phyloP scores from a whole-genome alignment of 2,329 filamentous ascomycete species.

The Beauveria sp. region DNA sequence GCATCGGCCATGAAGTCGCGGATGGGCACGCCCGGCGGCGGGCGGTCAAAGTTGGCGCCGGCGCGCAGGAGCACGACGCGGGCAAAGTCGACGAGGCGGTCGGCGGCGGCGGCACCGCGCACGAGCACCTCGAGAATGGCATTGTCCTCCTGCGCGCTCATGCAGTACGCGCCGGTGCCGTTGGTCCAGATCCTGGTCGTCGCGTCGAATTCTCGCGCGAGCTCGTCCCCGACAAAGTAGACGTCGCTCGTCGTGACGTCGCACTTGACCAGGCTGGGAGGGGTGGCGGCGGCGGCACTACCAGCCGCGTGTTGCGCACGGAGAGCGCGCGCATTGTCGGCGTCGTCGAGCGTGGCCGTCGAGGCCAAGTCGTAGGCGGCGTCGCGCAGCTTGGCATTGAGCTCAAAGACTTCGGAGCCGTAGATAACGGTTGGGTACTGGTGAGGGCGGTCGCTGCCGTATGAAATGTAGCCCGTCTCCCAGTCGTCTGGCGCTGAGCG shows the following conservation, averaged over 20 bases:
- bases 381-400: constrained; percentile 51
- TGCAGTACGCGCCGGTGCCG: constrained; percentile 59
- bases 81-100: constrained; percentile 54
- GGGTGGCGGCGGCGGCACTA: constrained; percentile 29
- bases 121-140: constrained; percentile 59
- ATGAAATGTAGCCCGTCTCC: constrained; percentile 61
- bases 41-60: constrained; percentile 64
- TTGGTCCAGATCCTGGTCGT: constrained; percentile 59
- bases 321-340: constrained; percentile 35
- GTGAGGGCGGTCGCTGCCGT: constrained; percentile 46
- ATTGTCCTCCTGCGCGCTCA: constrained; percentile 67
- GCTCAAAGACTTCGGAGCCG: constrained; percentile 63
- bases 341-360: constrained; percentile 39
- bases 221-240: constrained; percentile 57
- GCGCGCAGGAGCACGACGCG: constrained; percentile 63
- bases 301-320: constrained; percentile 40
- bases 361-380: constrained; percentile 43
- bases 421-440: constrained; percentile 54
- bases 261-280: constrained; percentile 54
- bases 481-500: constrained; percentile 60
- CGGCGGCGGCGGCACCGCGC: constrained; percentile 47
- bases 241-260: constrained; percentile 65
- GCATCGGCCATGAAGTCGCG: constrained; percentile 49
- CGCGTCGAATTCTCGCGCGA: constrained; percentile 58
- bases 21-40: constrained; percentile 48